phyloP scores from a whole-genome alignment of 2,329 filamentous ascomycete genomes.

The Malbranchea zuffiana region DNA sequence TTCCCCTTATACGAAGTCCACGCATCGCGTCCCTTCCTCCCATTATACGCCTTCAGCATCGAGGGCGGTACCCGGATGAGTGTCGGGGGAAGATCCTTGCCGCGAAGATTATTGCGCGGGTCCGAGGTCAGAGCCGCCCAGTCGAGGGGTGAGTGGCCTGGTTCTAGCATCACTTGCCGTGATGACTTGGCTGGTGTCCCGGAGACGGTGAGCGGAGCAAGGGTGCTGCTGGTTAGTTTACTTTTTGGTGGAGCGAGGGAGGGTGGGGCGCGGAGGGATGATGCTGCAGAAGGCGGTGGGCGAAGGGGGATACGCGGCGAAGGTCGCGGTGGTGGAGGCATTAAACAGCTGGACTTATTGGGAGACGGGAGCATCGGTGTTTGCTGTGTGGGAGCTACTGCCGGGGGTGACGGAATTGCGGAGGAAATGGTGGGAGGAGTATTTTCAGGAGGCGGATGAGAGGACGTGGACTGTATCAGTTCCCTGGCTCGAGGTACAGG shows the following conservation, averaged over 20 bases:
- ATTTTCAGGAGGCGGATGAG: conserved; percentile 15
- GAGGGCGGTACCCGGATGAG: conserved; percentile 68
- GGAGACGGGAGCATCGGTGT: not conserved
- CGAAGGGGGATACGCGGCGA: conserved; percentile 22
- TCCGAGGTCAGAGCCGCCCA: conserved; percentile 69
- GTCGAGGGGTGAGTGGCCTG: conserved; percentile 88
- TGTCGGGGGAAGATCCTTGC: conserved; percentile 39
- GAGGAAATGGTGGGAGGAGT: conserved; percentile 1
- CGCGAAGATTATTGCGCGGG: conserved; percentile 57
- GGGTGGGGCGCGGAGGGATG: conserved; percentile 32
- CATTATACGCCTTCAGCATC: conserved; percentile 66
- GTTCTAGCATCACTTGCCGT: conserved; percentile 62
- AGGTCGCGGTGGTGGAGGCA: conserved; percentile 19
- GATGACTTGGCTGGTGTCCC: conserved; percentile 38
- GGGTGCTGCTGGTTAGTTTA: conserved; percentile 32
- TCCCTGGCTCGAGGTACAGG: too few species aligned
- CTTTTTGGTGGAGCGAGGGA: conserved; percentile 31
- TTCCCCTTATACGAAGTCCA: conserved; percentile 85
- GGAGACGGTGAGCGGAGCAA: conserved; percentile 33
- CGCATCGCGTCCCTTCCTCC: conserved; percentile 71
- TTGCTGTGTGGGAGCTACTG: not conserved
- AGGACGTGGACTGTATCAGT: not conserved
- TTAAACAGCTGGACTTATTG: conserved; percentile 5
- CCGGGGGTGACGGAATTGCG: not conserved
- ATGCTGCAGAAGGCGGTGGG: conserved; percentile 23